Conservation (phyloP, 306 rosid species). For the Abrus pulchellus region DNA sequence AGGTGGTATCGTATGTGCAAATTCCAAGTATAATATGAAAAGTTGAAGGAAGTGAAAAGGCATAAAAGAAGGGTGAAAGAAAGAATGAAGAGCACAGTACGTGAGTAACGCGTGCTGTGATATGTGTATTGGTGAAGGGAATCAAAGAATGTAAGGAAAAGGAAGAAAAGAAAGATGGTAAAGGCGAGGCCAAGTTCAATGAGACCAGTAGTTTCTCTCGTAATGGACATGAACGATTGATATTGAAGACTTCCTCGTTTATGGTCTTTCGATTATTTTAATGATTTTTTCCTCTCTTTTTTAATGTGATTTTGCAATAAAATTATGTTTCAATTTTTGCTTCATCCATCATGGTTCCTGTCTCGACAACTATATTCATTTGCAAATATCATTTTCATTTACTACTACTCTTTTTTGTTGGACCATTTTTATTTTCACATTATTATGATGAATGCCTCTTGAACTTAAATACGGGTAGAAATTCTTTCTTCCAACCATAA, state of each 20-base stretch:
- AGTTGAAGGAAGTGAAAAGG: conserved; percentile 39
- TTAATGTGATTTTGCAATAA: background rate
- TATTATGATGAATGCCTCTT: background rate
- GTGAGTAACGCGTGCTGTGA: conserved; percentile 27
- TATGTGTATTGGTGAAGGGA: conserved; percentile 17
- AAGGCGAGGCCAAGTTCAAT: background rate
- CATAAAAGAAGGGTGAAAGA: conserved; percentile 19
- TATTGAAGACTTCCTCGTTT: background rate
- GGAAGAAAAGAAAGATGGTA: background rate
- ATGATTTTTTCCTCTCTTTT: no score
- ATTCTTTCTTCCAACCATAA: background rate
- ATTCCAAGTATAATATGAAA: conserved; percentile 62
- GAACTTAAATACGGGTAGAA: background rate
- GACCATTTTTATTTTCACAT: background rate
- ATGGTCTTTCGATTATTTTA: background rate
- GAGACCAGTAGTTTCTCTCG: background rate
- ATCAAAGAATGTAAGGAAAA: conserved; percentile 27
- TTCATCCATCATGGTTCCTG: background rate
- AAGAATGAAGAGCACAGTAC: background rate
- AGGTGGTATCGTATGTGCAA: conserved; percentile 15
- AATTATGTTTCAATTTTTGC: background rate
- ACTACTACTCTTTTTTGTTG: background rate
- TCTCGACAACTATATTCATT: background rate
- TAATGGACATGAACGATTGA: conserved; percentile 28
- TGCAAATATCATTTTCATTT: conserved; percentile 5